These are phyloP conservation scores for Pachysandra terminalis DNA, from an alignment of 164 flowering plant genomes.

Conservation along the genomic window DNA sequence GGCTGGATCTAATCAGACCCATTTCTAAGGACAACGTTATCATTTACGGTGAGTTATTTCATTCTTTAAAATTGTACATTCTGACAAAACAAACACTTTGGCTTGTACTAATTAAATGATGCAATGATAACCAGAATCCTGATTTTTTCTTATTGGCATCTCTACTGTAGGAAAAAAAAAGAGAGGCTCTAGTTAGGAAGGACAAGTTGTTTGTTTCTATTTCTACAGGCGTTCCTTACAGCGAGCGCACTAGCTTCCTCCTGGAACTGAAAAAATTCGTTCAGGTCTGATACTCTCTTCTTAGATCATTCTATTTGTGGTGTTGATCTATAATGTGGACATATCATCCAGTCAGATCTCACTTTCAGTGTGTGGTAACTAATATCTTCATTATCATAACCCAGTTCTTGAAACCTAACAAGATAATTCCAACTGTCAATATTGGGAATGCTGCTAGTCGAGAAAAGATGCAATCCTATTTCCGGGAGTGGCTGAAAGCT, in stretches of 20 bases:
- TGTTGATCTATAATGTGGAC: background rate
- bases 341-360: background rate
- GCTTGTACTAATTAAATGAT: no score
- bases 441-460: constrained; percentile 53
- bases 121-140: no score
- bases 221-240: constrained; percentile 65
- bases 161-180: no score
- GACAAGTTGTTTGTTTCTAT: background rate
- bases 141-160: no score
- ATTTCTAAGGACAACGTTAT: constrained; percentile 44
- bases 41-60: constrained; percentile 66
- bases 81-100: no score
- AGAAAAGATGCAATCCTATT: constrained; percentile 64
- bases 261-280: constrained; percentile 65
- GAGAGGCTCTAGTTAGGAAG: no score
- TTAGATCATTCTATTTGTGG: background rate
- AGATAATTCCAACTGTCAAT: constrained; percentile 75
- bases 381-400: constrained; percentile 1
- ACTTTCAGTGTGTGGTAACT: background rate
- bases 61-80: no score
- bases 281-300: constrained; percentile 35
- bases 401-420: constrained; percentile 71
- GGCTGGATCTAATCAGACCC: constrained; percentile 59
- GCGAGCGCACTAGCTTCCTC: constrained; percentile 82
- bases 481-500: constrained; percentile 49